Base-by-base conservation (phyloP, 148 eudicot genomes). In the Polygonum aviculare region DNA sequence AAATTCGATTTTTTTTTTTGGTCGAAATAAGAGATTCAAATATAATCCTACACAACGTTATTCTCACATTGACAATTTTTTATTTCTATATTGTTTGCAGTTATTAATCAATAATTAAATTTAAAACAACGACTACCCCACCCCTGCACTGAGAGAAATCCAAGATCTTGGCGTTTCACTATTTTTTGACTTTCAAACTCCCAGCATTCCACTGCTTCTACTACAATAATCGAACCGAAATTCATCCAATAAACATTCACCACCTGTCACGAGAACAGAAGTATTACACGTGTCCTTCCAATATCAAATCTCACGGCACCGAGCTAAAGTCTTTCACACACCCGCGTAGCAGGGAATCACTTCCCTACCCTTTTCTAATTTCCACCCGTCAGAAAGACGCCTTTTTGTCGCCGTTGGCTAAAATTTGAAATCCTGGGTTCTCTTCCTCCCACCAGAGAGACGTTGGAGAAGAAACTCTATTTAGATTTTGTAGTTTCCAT, bases 401-500 rank as follows among this genome's bases (percentile, higher is more conserved):
- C 83, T 73, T 79, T 82, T 81, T 75, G 74, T 77, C 81, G 54
- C 81, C 51, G 49, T 84, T 67, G 5, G 80, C 31, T 65, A 75
- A 73, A 88, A 86, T 86, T 88, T 88, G 90, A 86, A 86, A 72
- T 79, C 82, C 40, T 33, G 3, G 0, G 31, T 51, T 15, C 74
- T 76, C 86, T 83, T 80, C 80, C 79, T 77, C 81, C 77, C 76
- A 57, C 75, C 69, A 88, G 82, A 86, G 92, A 88, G 92, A 85
- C 92, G 92, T 89, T 89, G 76, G 81, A 78, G 81, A 44, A 78
- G 81, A 78, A 83, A 44, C 19, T 72, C 79, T 77, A 85, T 81
- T 76, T 21, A 39, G 7, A 49, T 78, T 83, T 75, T 80, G 54
- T 77, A 19, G 33, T 78, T 77, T 70, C 31, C 31, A 3, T 60